Evolutionary conservation across 1,139 yeast genomes (phyloP).

Genomic region (Saccharomyces hybrid): DNA sequence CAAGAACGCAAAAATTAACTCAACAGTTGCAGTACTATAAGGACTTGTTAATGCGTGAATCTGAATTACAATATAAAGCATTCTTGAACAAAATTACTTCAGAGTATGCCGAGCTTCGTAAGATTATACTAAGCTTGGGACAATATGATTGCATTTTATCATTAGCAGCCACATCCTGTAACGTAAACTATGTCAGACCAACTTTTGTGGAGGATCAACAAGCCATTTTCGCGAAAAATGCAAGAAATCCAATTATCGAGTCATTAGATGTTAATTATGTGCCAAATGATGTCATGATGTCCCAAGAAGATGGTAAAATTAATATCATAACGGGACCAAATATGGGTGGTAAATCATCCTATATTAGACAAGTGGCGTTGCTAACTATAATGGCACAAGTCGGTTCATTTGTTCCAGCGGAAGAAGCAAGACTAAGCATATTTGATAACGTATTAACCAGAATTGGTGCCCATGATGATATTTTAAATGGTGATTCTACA

Average conservation of each 20-base stretch:
- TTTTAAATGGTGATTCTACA: conserved; percentile 39
- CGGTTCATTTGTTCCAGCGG: conserved; percentile 47
- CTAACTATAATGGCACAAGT: conserved; percentile 43
- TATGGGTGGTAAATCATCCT: conserved; percentile 51
- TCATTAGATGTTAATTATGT: conserved; percentile 47
- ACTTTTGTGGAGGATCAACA: conserved; percentile 44
- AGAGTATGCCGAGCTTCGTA: conserved; percentile 45
- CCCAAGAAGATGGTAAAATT: conserved; percentile 40
- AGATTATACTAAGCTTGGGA: conserved; percentile 47
- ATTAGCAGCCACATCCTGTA: conserved; percentile 49
- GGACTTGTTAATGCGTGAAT: conserved; percentile 48
- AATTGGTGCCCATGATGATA: conserved; percentile 41
- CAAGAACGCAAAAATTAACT: conserved; percentile 44
- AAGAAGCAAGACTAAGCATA: conserved; percentile 37
- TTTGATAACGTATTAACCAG: conserved; percentile 40
- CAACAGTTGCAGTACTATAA: conserved; percentile 53
- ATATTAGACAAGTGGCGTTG: conserved; percentile 42
- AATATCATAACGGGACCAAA: conserved; percentile 59
- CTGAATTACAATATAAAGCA: conserved; percentile 47
- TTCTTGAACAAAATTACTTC: conserved; percentile 44
- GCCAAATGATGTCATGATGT: conserved; percentile 58
- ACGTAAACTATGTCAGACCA: conserved; percentile 50
- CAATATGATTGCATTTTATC: conserved; percentile 70
- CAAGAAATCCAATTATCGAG: conserved; percentile 79
- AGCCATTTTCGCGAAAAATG: conserved; percentile 45